Evolutionary conservation across 148 eudicot species (phyloP), one percentile per base, ranked within the genome.

Genomic region (Persicaria maculosa): DNA sequence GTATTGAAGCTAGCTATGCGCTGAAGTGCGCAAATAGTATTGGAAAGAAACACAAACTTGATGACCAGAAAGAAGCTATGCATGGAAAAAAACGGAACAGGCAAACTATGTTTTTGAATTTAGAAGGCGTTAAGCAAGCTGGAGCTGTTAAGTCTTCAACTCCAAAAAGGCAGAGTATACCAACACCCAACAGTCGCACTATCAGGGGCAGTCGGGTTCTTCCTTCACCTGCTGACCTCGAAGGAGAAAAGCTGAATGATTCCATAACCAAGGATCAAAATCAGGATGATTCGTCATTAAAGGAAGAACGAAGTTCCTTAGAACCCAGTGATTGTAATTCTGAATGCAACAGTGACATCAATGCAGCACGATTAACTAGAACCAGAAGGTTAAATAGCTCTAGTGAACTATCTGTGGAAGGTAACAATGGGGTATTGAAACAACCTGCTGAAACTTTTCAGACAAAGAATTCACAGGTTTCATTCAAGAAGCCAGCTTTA

Each of bases 51-150:
- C 90, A 87, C 72, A 95, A 83, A 86, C 50, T 86, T 81, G 93
- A 92, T 80, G 93, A 85, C 45, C 93, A 95, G 54, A 95, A 92
- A 82, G 97, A 95, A 83, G 96, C 87, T 31, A 88, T 90, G 97
- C 84, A 88, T 11, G 98, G 98, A 17, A 95, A 90, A 75, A 95
- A 91, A 80, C 92, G 98, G 43, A 86, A 77, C 67, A 83, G 98
- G 80, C 91, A 86, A 78, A 95, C 98, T 69, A 86, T 92, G 96
- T 92, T 88, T 83, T 82, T 95, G 69, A 90, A 90, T 79, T 80
- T 90, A 74, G 97, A 95, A 81, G 98, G 88, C 77, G 90, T 86
- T 22, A 95, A 95, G 84, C 96, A 95, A 85, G 98, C 88, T 67
- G 91, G 89, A 68, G 74, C 87, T 70, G 79, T 82, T 9, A 92